Evolutionary conservation across 306 rosid species (phyloP).

Genomic region (Ochetophila trinervis): DNA sequence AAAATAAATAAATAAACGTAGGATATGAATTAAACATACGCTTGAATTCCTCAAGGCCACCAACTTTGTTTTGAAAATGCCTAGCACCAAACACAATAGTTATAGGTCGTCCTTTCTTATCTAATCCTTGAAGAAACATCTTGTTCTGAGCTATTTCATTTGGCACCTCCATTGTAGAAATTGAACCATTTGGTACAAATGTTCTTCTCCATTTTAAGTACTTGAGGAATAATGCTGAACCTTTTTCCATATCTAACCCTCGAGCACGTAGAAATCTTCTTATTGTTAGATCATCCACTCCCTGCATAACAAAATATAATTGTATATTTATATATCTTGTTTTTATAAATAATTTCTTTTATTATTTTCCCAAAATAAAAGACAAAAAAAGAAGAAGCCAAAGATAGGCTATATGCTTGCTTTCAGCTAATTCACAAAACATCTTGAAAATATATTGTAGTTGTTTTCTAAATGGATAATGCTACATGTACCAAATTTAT

Average conservation of each 20-base stretch:
- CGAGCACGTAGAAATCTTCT: slow-evolving; percentile 65
- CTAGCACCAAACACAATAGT: slow-evolving; percentile 41
- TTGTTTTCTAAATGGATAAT: too few relatives aligned
- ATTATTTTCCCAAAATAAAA: background rate
- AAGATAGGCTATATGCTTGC: too few relatives aligned
- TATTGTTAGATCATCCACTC: slow-evolving; percentile 47
- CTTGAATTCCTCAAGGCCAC: slow-evolving; percentile 40
- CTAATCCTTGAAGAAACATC: slow-evolving; percentile 46
- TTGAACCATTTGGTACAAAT: slow-evolving; percentile 43
- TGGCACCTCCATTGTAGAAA: slow-evolving; percentile 41
- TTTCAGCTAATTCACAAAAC: too few relatives aligned
- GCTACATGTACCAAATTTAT: too few relatives aligned
- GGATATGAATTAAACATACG: slow-evolving; percentile 31
- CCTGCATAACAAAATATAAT: slow-evolving; percentile 40
- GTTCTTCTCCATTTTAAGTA: slow-evolving; percentile 53
- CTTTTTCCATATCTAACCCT: slow-evolving; percentile 43
- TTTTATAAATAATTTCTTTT: too few relatives aligned
- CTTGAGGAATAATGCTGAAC: slow-evolving; percentile 51
- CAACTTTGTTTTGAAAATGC: slow-evolving; percentile 43
- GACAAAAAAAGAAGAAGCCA: too few relatives aligned
- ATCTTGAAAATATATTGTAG: too few relatives aligned
- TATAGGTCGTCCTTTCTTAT: slow-evolving; percentile 60
- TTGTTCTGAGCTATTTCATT: slow-evolving; percentile 45
- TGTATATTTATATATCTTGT: background rate
- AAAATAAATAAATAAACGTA: background rate